Evolutionary conservation across 768 basidiomycete species (phyloP).

Genomic region (Lentinula sp.): DNA sequence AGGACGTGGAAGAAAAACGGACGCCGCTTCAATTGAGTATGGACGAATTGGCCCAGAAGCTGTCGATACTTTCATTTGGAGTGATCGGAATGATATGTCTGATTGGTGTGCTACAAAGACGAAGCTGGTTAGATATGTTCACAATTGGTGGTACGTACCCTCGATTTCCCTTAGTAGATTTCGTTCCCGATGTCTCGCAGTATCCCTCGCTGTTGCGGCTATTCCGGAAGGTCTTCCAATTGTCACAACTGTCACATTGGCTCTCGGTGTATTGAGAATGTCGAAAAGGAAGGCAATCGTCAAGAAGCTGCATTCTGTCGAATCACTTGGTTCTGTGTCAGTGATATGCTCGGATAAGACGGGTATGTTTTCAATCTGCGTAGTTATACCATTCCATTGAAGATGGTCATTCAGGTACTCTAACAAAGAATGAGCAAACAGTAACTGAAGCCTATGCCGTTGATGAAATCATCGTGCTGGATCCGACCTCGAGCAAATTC

Average conservation of each 20-base stretch:
- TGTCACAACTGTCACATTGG: slow-evolving; percentile 95
- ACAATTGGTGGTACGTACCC: slow-evolving; percentile 83
- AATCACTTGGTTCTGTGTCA: slow-evolving; percentile 90
- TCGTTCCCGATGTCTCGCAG: slow-evolving; percentile 30
- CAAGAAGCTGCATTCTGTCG: slow-evolving; percentile 93
- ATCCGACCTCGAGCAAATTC: slow-evolving; percentile 39
- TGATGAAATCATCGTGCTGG: slow-evolving; percentile 71
- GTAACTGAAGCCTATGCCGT: slow-evolving; percentile 85
- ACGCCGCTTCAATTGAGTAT: slow-evolving; percentile 91
- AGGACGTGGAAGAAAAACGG: slow-evolving; percentile 91
- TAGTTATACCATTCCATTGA: neutral
- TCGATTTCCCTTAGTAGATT: neutral
- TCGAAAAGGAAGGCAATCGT: slow-evolving; percentile 93
- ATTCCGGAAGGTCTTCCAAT: slow-evolving; percentile 97
- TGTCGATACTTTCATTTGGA: slow-evolving; percentile 88
- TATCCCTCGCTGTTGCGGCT: slow-evolving; percentile 96
- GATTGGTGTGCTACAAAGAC: slow-evolving; percentile 78
- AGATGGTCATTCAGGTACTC: slow-evolving; percentile 53
- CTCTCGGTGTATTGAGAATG: slow-evolving; percentile 92
- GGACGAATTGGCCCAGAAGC: slow-evolving; percentile 93
- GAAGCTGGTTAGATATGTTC: slow-evolving; percentile 97
- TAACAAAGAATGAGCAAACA: slow-evolving; percentile 96
- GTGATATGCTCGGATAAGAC: slow-evolving; percentile 99
- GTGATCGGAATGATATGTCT: slow-evolving; percentile 92
- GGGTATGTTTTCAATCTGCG: slow-evolving; percentile 35